These are phyloP conservation scores for Nepenthes mirabilis DNA, from an alignment of 148 eudicot species.

Conservation along the genomic window DNA sequence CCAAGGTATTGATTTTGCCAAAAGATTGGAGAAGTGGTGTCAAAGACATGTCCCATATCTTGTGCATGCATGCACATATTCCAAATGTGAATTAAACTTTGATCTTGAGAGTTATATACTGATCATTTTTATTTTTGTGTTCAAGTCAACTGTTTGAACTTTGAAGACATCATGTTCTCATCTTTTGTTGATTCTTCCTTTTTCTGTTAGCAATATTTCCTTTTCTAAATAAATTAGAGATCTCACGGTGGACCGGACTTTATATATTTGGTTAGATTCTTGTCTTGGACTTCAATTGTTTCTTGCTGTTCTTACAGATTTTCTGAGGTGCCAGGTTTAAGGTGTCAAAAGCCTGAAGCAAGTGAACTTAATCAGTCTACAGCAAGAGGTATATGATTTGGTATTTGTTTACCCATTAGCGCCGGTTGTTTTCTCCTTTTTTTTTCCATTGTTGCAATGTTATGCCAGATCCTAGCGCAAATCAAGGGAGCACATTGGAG, in stretches of 20 bases:
- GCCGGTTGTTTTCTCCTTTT: not conserved
- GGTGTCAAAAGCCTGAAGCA: slow-evolving; percentile 23
- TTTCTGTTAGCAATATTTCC: too few species aligned
- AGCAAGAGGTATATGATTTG: slow-evolving; percentile 23
- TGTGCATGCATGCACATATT: not conserved
- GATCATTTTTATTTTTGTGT: too few species aligned
- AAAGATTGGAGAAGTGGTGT: not conserved
- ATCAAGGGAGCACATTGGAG: slow-evolving; percentile 15
- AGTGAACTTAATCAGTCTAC: slow-evolving; percentile 17
- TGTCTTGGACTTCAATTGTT: slow-evolving; percentile 2
- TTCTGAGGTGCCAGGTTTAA: slow-evolving; percentile 13
- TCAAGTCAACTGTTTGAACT: too few species aligned
- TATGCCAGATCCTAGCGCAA: slow-evolving; percentile 27
- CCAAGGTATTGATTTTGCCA: slow-evolving; percentile 23
- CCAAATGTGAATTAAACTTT: too few species aligned
- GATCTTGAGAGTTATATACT: too few species aligned
- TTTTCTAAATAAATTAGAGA: too few species aligned
- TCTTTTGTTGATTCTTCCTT: too few species aligned
- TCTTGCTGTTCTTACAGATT: slow-evolving; percentile 9
- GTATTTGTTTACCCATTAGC: not conserved
- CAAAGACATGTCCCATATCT: not conserved
- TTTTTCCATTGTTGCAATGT: slow-evolving; percentile 5
- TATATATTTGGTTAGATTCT: not conserved
- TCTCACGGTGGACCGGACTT: too few species aligned
- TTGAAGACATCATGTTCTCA: too few species aligned